Percentiles rank a stretch among this genome's conserved stretches.
phyloP scores from a whole-genome alignment of 352 stramenopile genomes.

The Phytopythium delawarense region DNA sequence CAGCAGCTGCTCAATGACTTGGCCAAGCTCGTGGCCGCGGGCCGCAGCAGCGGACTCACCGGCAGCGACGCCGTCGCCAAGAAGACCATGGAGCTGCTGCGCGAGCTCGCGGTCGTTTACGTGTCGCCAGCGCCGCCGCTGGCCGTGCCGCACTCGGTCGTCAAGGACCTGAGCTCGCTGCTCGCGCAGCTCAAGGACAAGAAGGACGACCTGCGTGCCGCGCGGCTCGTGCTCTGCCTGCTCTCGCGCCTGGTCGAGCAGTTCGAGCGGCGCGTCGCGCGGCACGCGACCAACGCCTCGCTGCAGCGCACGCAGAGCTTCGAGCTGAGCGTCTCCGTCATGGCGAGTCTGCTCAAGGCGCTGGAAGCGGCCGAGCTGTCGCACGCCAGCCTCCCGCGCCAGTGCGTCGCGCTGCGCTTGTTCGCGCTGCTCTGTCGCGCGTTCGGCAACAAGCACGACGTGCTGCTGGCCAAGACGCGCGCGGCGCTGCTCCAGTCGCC shows the following conservation, averaged over 20 bases:
- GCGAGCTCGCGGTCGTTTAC: conserved; percentile 73
- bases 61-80: conserved; percentile 64
- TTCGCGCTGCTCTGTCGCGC: conserved; percentile 54
- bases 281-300: conserved; percentile 1
- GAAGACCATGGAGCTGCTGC: conserved; percentile 63
- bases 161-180: conserved; percentile 58
- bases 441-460: conserved; percentile 38
- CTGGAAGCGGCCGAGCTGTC: conserved; percentile 49
- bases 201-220: conserved; percentile 67
- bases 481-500: neutral
- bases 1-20: conserved; percentile 84
- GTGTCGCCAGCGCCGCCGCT: conserved; percentile 43
- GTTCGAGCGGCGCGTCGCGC: conserved; percentile 38
- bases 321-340: conserved; percentile 37
- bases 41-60: conserved; percentile 12
- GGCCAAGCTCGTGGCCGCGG: conserved; percentile 30
- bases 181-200: conserved; percentile 76
- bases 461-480: conserved; percentile 20
- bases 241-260: conserved; percentile 59
- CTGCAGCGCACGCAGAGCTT: conserved; percentile 38
- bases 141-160: conserved; percentile 54
- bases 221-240: conserved; percentile 54
- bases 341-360: conserved; percentile 38
- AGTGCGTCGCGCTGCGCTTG: conserved; percentile 49
- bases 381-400: conserved; percentile 38